Conservation (phyloP, 2,329 filamentous ascomycete species). For the Phymatotrichopsis omnivora region DNA sequence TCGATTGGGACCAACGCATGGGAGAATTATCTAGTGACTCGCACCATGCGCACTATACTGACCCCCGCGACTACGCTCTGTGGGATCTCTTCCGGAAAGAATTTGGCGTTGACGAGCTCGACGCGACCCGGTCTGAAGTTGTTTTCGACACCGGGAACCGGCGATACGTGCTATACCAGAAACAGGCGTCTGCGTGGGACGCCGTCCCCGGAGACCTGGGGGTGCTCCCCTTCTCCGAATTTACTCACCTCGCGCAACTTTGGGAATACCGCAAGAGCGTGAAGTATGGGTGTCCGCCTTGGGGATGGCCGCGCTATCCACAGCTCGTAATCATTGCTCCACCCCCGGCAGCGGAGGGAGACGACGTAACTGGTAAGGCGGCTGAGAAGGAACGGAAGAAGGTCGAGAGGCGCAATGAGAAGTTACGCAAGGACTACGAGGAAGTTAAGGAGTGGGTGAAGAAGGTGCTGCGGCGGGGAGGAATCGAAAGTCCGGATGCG, state of each 20-base stretch:
- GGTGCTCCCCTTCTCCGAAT: conserved; percentile 5
- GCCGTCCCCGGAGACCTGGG: neutral
- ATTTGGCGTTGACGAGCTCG: conserved; percentile 5
- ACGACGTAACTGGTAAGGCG: neutral
- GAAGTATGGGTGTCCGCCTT: conserved; percentile 2
- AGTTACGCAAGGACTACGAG: too few relatives aligned
- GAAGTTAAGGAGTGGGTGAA: too few relatives aligned
- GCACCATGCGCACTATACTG: neutral
- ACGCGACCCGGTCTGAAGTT: too few relatives aligned
- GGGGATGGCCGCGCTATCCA: conserved; percentile 16
- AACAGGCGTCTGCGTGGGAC: conserved; percentile 1
- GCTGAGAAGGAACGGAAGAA: conserved; percentile 7
- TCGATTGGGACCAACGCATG: neutral
- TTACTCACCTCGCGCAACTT: conserved; percentile 6
- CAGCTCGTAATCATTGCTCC: conserved; percentile 12
- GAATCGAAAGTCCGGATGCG: too few relatives aligned
- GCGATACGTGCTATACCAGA: neutral
- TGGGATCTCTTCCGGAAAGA: conserved; percentile 17
- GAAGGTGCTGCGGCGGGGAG: too few relatives aligned
- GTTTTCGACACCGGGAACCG: neutral
- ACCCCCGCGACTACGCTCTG: conserved; percentile 8
- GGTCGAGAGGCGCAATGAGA: conserved; percentile 10
- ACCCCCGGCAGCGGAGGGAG: neutral
- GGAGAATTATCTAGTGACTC: neutral
- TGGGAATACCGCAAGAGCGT: conserved; percentile 3